Conservation (phyloP, 1,284 basidiomycete species). For the Ustilago crameri region DNA sequence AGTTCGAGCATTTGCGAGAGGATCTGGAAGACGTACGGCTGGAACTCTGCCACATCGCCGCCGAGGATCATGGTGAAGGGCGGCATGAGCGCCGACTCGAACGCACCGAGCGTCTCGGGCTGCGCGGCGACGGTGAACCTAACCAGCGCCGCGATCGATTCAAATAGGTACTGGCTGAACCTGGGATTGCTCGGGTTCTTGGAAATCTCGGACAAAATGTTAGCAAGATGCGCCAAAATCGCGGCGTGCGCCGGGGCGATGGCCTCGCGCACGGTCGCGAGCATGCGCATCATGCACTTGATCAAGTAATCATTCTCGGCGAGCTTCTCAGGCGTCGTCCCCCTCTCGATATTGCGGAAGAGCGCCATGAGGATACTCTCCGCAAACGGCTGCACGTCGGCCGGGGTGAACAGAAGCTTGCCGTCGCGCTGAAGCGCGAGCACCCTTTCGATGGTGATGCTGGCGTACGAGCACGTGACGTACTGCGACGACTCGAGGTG, state of each 20-base stretch:
- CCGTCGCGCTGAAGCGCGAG: slow-evolving; percentile 81
- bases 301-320: slow-evolving; percentile 98
- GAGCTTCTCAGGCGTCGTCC: slow-evolving; percentile 88
- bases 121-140: slow-evolving; percentile 78
- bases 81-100: slow-evolving; percentile 81
- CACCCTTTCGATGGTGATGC: slow-evolving; percentile 70
- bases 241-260: slow-evolving; percentile 77
- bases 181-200: slow-evolving; percentile 97
- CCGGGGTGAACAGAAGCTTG: slow-evolving; percentile 77
- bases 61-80: slow-evolving; percentile 89
- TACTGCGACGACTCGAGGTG: slow-evolving; percentile 74
- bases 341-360: slow-evolving; percentile 82
- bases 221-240: slow-evolving; percentile 80
- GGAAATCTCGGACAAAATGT: slow-evolving; percentile 85
- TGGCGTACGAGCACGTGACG: slow-evolving; percentile 70
- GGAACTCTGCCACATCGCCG: slow-evolving; percentile 94
- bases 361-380: slow-evolving; percentile 80
- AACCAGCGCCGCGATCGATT: slow-evolving; percentile 90
- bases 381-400: slow-evolving; percentile 86
- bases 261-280: slow-evolving; percentile 85
- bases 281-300: slow-evolving; percentile 97
- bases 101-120: slow-evolving; percentile 76
- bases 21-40: slow-evolving; percentile 97
- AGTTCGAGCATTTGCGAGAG: slow-evolving; percentile 94
- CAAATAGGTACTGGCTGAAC: slow-evolving; percentile 97